Evolutionary conservation across 2,329 filamentous ascomycete species (phyloP), one percentile per base, ranked within the genome.

Genomic region (Chrysoporthe puriensis): DNA sequence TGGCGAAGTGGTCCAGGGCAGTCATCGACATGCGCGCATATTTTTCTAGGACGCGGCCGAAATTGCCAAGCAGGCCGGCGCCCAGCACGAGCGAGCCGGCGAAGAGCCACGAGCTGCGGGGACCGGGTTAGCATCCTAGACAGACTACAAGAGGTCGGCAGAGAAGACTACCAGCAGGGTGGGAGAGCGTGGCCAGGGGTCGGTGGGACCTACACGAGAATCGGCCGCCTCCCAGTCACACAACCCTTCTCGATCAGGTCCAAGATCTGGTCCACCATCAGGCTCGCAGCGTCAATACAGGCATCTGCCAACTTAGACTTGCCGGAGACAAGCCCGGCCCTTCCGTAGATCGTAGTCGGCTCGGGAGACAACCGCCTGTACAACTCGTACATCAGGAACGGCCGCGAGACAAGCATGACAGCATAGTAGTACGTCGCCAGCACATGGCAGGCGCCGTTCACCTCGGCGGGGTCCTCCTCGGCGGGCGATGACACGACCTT

Each of bases 361-460:
- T 71, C 74, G 11, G 83, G 81, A 0, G 79, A 78, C 4, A 86
- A 70, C 0, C 84, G 77, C 40, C 79, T 79, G 62, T 80, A 82
- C 3, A 86, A 76, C 72, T 86, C 84, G 61, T 85, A 85, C 84
- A 86, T 86, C 7, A 87, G 77, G 62, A 87, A 87, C 0, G 85
- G 85, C 0, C 85, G 77, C 0, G 85, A 84, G 0, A 86, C 84
- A 3, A 87, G 78, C 77, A 87, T 86, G n/a, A 86, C 85, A 0
- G 84, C 82, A 67, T 87, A 86, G 73, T 86, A 86, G 66, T 86
- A 87, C 1, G 84, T 83, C 0, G 82, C 79, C 8, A 87, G 73
- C 0, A 85, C 80, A 72, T 85, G 84, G 40, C 83, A 85, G 0
- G 84, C 84, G 0, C 84, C 85, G 8, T 79, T 79, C 0, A 79